Conservation (phyloP, 1,284 basidiomycete genomes). For the Cutaneotrichosporon spelunceum region DNA sequence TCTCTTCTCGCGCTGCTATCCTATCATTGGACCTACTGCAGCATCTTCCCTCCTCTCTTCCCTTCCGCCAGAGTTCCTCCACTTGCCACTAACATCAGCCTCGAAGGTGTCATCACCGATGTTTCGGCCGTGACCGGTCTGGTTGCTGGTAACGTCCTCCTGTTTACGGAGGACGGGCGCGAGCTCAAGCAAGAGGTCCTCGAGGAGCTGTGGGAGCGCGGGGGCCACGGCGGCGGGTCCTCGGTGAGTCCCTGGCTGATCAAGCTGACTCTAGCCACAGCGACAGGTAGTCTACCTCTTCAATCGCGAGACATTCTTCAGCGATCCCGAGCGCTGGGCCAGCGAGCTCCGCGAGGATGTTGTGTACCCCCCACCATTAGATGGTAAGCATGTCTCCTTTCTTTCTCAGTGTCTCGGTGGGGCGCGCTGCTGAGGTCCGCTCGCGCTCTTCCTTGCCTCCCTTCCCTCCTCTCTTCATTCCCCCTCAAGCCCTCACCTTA, state of each 20-base stretch:
- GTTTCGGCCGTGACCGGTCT: slow-evolving; percentile 30
- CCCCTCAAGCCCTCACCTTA: no score
- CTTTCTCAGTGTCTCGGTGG: no score
- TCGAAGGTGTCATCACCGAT: slow-evolving; percentile 37
- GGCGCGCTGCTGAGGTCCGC: neutral
- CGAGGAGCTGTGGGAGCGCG: slow-evolving; percentile 40
- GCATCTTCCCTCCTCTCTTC: neutral
- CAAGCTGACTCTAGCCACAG: slow-evolving; percentile 13
- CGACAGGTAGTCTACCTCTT: slow-evolving; percentile 36
- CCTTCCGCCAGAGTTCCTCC: neutral
- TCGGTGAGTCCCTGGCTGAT: slow-evolving; percentile 20
- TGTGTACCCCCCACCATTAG: slow-evolving; percentile 37
- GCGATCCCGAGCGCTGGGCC: slow-evolving; percentile 42
- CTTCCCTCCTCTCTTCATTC: no score
- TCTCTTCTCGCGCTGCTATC: no score
- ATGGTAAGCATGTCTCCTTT: slow-evolving; percentile 28
- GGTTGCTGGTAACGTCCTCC: slow-evolving; percentile 34
- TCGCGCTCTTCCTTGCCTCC: neutral
- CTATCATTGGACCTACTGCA: neutral
- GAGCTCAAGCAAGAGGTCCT: slow-evolving; percentile 41
- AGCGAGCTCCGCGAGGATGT: slow-evolving; percentile 39
- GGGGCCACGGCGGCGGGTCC: slow-evolving; percentile 34
- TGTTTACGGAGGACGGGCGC: slow-evolving; percentile 47
- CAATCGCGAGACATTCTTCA: slow-evolving; percentile 48
- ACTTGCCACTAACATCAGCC: slow-evolving; percentile 22